Conservation (phyloP, 2,329 filamentous ascomycete species). For the Penicillium sp. region DNA sequence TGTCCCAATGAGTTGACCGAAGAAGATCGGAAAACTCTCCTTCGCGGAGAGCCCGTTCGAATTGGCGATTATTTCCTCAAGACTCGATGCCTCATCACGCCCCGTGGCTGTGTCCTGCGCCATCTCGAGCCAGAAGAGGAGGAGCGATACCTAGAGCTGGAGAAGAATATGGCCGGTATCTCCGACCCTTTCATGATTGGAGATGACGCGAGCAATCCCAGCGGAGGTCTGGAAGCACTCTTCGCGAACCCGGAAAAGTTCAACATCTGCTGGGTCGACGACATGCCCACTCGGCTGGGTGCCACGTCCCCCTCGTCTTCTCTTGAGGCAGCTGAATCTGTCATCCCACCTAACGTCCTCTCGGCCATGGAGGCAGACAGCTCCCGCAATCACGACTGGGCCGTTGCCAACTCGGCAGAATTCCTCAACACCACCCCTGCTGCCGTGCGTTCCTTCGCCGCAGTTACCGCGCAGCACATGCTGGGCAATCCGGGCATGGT, state of each 20-base stretch:
- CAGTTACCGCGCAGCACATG: slow-evolving; percentile 37
- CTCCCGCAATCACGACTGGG: slow-evolving; percentile 37
- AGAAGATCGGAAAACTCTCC: slow-evolving; percentile 41
- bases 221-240: slow-evolving; percentile 44
- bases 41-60: slow-evolving; percentile 42
- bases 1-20: slow-evolving; percentile 40
- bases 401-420: slow-evolving; percentile 34
- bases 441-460: slow-evolving; percentile 34
- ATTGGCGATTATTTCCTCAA: slow-evolving; percentile 39
- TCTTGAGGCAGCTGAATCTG: slow-evolving; percentile 22
- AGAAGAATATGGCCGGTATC: slow-evolving; percentile 33
- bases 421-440: slow-evolving; percentile 35
- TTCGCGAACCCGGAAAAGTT: slow-evolving; percentile 45
- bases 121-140: slow-evolving; percentile 47
- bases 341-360: slow-evolving; percentile 35
- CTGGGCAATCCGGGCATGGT: slow-evolving; percentile 31
- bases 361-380: slow-evolving; percentile 40
- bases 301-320: slow-evolving; percentile 22
- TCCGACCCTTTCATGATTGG: slow-evolving; percentile 37
- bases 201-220: slow-evolving; percentile 43
- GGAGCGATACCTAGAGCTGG: slow-evolving; percentile 44
- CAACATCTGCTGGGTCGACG: slow-evolving; percentile 45
- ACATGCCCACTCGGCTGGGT: slow-evolving; percentile 26
- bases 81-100: slow-evolving; percentile 44
- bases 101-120: slow-evolving; percentile 43